Conservation (phyloP, 106 monocot species). For the Allium cepa region DNA sequence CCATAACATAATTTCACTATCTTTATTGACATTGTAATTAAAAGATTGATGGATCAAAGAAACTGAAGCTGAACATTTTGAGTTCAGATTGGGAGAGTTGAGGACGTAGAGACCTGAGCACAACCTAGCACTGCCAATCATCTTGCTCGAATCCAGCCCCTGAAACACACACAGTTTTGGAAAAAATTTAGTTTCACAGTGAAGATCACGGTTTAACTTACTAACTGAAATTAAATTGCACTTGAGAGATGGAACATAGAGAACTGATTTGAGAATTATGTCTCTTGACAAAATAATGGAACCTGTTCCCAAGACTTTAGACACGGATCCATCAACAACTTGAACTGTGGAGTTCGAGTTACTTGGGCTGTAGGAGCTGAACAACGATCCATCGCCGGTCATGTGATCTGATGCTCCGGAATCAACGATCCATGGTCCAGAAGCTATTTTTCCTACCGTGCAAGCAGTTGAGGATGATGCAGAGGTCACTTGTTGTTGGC, state of each 20-base stretch:
- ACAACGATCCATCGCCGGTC: neutral
- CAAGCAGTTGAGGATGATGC: neutral
- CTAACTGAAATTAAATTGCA: too few relatives aligned
- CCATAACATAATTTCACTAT: slow-evolving; percentile 9
- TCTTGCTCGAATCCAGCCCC: slow-evolving; percentile 1
- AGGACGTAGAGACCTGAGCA: too few relatives aligned
- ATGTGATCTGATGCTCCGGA: slow-evolving; percentile 5
- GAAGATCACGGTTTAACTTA: neutral
- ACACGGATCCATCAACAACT: slow-evolving; percentile 1
- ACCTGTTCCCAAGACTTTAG: neutral
- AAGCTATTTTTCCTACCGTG: neutral
- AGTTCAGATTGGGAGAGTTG: neutral
- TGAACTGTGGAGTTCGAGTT: neutral
- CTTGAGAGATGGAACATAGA: neutral
- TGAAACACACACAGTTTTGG: neutral
- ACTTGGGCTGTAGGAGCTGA: neutral
- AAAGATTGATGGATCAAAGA: neutral
- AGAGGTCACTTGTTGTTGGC: neutral
- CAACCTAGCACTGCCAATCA: neutral
- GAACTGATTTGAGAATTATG: too few relatives aligned
- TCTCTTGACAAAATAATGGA: neutral
- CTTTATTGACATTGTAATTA: slow-evolving; percentile 4
- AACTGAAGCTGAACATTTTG: neutral
- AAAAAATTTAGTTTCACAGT: slow-evolving; percentile 1
- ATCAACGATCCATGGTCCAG: neutral